phyloP scores from a whole-genome alignment of 179 eudicot species.

The Beta lomatogona region DNA sequence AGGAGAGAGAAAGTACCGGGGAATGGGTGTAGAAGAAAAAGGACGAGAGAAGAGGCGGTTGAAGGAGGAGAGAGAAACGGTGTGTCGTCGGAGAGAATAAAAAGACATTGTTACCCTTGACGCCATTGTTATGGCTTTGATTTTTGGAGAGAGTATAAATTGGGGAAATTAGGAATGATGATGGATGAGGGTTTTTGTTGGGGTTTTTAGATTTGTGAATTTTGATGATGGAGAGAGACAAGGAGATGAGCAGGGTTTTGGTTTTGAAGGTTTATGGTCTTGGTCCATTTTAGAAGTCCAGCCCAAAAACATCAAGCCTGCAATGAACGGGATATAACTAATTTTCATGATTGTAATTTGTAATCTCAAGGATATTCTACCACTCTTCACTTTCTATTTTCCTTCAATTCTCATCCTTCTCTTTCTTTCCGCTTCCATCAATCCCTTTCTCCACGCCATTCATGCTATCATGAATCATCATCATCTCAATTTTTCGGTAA shows the following conservation, averaged over 20 bases:
- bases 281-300: no score
- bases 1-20: not conserved
- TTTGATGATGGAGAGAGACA: no score
- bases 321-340: no score
- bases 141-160: no score
- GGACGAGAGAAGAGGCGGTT: conserved; percentile 10
- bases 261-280: no score
- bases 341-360: no score
- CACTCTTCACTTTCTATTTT: no score
- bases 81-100: not conserved
- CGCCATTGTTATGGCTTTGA: conserved; percentile 22
- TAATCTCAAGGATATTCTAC: no score
- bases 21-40: not conserved
- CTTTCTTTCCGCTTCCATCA: conserved; percentile 27
- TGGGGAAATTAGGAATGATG: not conserved
- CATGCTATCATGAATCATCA: not conserved
- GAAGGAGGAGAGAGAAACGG: conserved; percentile 15
- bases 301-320: no score
- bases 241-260: no score
- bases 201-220: not conserved
- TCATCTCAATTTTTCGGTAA: conserved; percentile 32
- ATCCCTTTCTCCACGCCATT: conserved; percentile 19
- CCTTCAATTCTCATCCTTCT: conserved; percentile 10
- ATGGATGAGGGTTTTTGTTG: conserved; percentile 15
- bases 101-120: conserved; percentile 29